Evolutionary conservation across 2,329 filamentous ascomycete species (phyloP).

Genomic region (Pseudogymnoascus sp.): DNA sequence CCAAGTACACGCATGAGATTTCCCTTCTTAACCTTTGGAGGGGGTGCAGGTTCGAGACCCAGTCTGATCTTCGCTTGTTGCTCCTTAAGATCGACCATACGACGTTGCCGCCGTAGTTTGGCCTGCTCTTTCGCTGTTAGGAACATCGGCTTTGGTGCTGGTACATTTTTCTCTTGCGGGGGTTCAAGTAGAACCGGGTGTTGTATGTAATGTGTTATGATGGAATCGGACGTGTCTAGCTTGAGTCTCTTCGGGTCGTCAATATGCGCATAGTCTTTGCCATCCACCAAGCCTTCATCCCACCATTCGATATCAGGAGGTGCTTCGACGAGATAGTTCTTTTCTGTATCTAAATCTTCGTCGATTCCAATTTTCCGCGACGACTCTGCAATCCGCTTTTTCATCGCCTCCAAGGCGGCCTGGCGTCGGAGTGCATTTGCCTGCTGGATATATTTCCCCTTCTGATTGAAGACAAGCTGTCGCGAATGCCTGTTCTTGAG

Average conservation of each 20-base stretch:
- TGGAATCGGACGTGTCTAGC: constrained; percentile 69
- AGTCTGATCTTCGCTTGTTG: constrained; percentile 92
- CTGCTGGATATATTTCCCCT: constrained; percentile 95
- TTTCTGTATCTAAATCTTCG: constrained; percentile 81
- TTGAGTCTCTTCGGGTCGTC: constrained; percentile 60
- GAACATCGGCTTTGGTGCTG: constrained; percentile 80
- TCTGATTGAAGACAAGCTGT: constrained; percentile 82
- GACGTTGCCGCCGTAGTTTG: constrained; percentile 79
- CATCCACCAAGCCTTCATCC: constrained; percentile 81
- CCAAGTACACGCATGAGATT: constrained; percentile 97
- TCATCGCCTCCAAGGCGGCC: constrained; percentile 85
- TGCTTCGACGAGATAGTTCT: constrained; percentile 74
- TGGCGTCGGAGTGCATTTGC: constrained; percentile 83
- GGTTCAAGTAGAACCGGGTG: constrained; percentile 87
- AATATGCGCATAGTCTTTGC: constrained; percentile 65
- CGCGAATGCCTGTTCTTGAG: constrained; percentile 62
- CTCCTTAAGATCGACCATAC: constrained; percentile 91
- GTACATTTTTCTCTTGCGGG: constrained; percentile 77
- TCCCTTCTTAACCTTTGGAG: constrained; percentile 92
- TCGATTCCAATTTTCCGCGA: constrained; percentile 88
- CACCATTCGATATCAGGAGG: constrained; percentile 95
- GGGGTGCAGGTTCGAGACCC: constrained; percentile 79
- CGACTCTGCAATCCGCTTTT: constrained; percentile 81
- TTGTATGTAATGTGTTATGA: constrained; percentile 85
- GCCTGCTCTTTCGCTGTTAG: constrained; percentile 85